Base-by-base conservation (phyloP, 768 basidiomycete species). In the Boletus vinaceobasis region DNA sequence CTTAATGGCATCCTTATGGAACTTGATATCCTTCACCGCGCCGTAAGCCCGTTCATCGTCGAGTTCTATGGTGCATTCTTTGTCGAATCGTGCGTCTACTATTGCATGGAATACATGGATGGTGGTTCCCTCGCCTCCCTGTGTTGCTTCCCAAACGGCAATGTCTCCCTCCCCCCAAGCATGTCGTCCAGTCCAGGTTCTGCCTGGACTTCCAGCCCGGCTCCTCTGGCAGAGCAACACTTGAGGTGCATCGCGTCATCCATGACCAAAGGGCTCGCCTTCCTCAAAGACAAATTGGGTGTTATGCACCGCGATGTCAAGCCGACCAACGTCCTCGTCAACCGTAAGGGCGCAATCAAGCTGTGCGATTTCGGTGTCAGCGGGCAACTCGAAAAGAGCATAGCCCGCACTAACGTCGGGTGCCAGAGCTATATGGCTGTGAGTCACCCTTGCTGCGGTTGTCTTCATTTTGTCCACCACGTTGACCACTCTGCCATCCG, bases 31-130 rank as follows among this genome's bases (percentile, higher is more conserved):
- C 84, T 99, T 7, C 97, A 99, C 71, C 90, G 94, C 27, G 95
- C 95, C 4, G 81, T 87, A 42, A 86, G 89, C 9, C 90, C 89
- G 3, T 86, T 91, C 66, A 98, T 98, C 60, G 92, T 99, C 65
- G 97, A 98, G 57, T 99, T 99, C 64, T 98, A 96, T 68, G 97
- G 97, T 42, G 97, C 97, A 5, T 99, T 99, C 77, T 98, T 97
- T 73, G 94, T 97, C 72, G 97, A 99, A 69, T 92, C 92, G n/a
- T 99, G 96, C 71, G 97, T 99, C 23, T 98, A 99, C 74, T 98
- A 97, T 71, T 98, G 95, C 73, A 98, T 98, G 95, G 97, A 99
- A 77, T 92, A 87, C 74, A 99, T 99, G 97, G 96, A 99, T 69
- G 95, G 94, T 11, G 94, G 95, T n/a, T 90, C 87, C 38, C 80